phyloP scores from a whole-genome alignment of 106 monocot species.

The Platanthera zijinensis region DNA sequence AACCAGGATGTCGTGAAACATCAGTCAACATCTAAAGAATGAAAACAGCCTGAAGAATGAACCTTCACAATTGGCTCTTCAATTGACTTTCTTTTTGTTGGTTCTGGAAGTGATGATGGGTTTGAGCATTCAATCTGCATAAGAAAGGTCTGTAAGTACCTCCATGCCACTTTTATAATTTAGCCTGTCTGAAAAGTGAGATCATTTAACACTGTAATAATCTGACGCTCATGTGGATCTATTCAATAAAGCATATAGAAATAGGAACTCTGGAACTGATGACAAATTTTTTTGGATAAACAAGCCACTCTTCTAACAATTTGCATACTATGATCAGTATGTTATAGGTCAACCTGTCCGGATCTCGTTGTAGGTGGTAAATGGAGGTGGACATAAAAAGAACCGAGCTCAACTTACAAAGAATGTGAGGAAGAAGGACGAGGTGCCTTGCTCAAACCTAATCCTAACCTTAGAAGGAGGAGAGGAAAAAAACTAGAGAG shows the following conservation, averaged over 20 bases:
- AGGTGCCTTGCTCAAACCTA: too few species aligned
- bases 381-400: too few species aligned
- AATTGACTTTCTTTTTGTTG: conserved; percentile 68
- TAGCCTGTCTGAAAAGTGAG: background rate
- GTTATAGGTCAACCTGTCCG: too few species aligned
- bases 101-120: conserved; percentile 90
- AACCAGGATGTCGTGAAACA: background rate
- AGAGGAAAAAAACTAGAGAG: too few species aligned
- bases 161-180: background rate
- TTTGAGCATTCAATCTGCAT: conserved; percentile 90
- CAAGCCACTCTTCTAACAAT: background rate
- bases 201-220: too few species aligned
- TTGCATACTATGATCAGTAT: background rate
- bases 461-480: too few species aligned
- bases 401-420: too few species aligned
- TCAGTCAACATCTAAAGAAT: background rate
- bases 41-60: conserved; percentile 3
- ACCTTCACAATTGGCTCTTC: conserved; percentile 98
- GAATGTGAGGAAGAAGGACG: too few species aligned
- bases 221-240: background rate
- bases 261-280: background rate
- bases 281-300: background rate
- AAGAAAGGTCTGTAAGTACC: background rate
- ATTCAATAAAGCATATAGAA: background rate
- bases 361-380: too few species aligned